phyloP scores from a whole-genome alignment of 768 basidiomycete genomes.

The Boletus rufocinnamomeus region DNA sequence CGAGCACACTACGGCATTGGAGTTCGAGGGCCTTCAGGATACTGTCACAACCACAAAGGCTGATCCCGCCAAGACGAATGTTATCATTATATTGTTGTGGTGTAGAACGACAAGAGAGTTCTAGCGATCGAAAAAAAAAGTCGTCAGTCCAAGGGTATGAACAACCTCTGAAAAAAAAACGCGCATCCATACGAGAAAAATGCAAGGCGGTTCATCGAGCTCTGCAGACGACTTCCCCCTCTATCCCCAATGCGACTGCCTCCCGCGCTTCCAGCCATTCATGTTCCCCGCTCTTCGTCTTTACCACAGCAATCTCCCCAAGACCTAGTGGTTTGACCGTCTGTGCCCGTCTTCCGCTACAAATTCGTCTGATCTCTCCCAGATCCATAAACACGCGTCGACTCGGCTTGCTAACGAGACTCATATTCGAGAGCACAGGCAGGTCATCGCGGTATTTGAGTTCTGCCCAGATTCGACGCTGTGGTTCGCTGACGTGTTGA shows the following conservation, averaged over 20 bases:
- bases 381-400: constrained; percentile 74
- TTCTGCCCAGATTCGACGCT: constrained; percentile 88
- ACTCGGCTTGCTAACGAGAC: constrained; percentile 82
- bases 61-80: not conserved
- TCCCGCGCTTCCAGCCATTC: constrained; percentile 94
- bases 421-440: constrained; percentile 79
- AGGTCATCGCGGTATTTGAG: constrained; percentile 92
- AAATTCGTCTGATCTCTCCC: constrained; percentile 73
- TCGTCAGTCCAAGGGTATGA: constrained; percentile 6
- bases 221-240: constrained; percentile 88
- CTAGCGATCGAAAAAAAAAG: not conserved
- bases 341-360: constrained; percentile 80
- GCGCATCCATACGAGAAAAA: not conserved
- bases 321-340: constrained; percentile 82
- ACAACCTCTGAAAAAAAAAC: not conserved
- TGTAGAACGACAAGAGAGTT: not conserved
- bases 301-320: constrained; percentile 91
- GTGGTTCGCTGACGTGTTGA: constrained; percentile 53
- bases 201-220: constrained; percentile 47
- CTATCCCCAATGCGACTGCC: constrained; percentile 72
- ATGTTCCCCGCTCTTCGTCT: constrained; percentile 66
- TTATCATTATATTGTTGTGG: constrained; percentile 1
- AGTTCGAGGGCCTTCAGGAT: not conserved
- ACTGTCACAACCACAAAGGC: not conserved
- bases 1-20: not conserved